phyloP scores from a whole-genome alignment of 805 yeast genomes.

The Lachancea dasiensis region DNA sequence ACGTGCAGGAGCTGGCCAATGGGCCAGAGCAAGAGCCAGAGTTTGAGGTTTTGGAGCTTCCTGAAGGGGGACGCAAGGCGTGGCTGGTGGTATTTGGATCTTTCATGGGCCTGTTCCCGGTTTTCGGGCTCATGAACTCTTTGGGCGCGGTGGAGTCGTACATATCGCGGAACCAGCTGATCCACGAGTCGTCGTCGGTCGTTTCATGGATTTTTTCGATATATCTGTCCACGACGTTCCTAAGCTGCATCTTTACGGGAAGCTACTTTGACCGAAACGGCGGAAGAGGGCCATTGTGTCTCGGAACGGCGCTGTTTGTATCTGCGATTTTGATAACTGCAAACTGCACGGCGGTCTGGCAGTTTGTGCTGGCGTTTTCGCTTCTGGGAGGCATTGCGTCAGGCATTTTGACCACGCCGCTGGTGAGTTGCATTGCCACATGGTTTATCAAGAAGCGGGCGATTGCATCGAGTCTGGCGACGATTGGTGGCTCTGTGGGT shows the following conservation, averaged over 20 bases:
- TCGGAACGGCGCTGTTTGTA: constrained; percentile 42
- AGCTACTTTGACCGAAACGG: constrained; percentile 61
- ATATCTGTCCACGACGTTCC: constrained; percentile 45
- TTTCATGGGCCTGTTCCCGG: constrained; percentile 52
- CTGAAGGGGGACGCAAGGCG: constrained; percentile 56
- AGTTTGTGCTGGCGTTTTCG: constrained; percentile 56
- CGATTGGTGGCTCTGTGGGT: constrained; percentile 52
- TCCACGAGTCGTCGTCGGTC: constrained; percentile 41
- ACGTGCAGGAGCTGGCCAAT: too few species aligned
- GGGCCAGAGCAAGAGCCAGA: too few species aligned
- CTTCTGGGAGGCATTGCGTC: constrained; percentile 52
- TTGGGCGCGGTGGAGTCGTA: constrained; percentile 65
- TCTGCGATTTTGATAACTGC: constrained; percentile 55
- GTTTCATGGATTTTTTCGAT: constrained; percentile 66
- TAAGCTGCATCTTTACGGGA: constrained; percentile 49
- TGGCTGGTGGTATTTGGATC: constrained; percentile 55
- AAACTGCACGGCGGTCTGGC: constrained; percentile 46
- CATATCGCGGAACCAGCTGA: constrained; percentile 49
- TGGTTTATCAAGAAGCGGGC: constrained; percentile 61
- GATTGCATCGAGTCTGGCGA: constrained; percentile 45
- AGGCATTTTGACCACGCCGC: constrained; percentile 55
- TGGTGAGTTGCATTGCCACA: constrained; percentile 56
- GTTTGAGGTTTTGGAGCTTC: constrained; percentile 31
- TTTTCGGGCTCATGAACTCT: constrained; percentile 55
- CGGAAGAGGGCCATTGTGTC: constrained; percentile 38